Evolutionary conservation across 192 early-diverging fungal genomes (phyloP), one percentile per base, ranked within the genome.

Genomic region (Spizellomyces punctatus): DNA sequence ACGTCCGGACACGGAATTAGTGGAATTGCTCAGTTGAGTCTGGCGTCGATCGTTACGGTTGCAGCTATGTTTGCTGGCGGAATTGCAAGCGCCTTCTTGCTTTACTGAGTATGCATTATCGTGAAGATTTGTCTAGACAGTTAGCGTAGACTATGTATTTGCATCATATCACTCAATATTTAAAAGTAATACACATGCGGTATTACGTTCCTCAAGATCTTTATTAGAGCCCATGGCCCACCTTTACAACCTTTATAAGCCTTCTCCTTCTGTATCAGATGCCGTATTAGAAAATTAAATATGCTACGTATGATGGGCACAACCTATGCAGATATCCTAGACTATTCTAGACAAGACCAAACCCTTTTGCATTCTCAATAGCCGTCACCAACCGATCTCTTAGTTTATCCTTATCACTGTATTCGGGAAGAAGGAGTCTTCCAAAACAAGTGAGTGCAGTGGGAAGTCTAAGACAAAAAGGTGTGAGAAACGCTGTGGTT

Each of bases 361-460:
- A 98, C 0, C 94, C 96, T 75, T 93, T 89, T 17, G 91, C 88
- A 69, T 98, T 96, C 72, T 94, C 89, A 73, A 98, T 95, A 6
- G 96, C 92, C 5, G 90, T 95, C 19, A 94, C 50, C 67, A 98
- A 72, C 36, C 86, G 77, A n/a, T 89, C 80, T 42, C 84, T 79
- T 76, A 98, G 79, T 74, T 93, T 95, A 22, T 90, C 89, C 42
- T 84, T 83, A 16, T 72, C 76, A 5, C 66, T 41, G 70, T 96
- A 98, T 72, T 95, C 92, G 45, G 96, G 96, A 68, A 98, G 81
- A 56, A 98, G 66, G 9, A 98, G 64, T 19, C 94, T 80, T 8
- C 91, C 91, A 80, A 98, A 98, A 73, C 95, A 98, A 5, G 95
- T 98, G 73, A 94, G 75, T 8, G 93, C 91, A 1, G 95, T 93